phyloP scores from a whole-genome alignment of 1,284 basidiomycete species.

The Rhizoctonia solani region DNA sequence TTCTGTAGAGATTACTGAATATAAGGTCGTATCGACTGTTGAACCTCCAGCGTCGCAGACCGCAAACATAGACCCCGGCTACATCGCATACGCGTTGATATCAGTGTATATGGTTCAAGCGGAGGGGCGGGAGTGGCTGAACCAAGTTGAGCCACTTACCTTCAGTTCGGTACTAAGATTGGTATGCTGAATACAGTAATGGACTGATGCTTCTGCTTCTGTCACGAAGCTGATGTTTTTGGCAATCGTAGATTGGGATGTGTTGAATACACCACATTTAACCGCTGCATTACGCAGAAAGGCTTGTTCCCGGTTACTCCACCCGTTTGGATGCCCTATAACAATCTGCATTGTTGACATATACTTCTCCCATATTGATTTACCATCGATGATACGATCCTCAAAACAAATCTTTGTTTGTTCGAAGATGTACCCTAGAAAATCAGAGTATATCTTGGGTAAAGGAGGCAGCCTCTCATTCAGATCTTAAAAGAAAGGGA shows the following conservation, averaged over 20 bases:
- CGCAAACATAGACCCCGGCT: too few relatives aligned
- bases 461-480: too few relatives aligned
- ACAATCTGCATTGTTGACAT: constrained; percentile 16
- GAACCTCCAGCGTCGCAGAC: too few relatives aligned
- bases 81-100: too few relatives aligned
- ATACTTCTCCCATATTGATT: constrained; percentile 1
- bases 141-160: background rate
- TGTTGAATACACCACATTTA: background rate
- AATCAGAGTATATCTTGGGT: constrained; percentile 26
- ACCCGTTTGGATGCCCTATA: constrained; percentile 33
- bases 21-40: too few relatives aligned
- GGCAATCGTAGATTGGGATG: background rate
- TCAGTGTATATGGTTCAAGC: too few relatives aligned
- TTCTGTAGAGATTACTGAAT: too few relatives aligned
- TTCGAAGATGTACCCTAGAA: constrained; percentile 25
- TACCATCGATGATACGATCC: constrained; percentile 18
- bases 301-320: constrained; percentile 22
- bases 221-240: constrained; percentile 28
- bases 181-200: constrained; percentile 32
- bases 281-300: constrained; percentile 30
- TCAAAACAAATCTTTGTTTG: constrained; percentile 23
- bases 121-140: too few relatives aligned
- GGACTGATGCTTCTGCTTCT: constrained; percentile 37
- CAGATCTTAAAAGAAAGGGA: too few relatives aligned
- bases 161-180: background rate